These are phyloP conservation scores for Euptelea pleiosperma DNA, from an alignment of 164 flowering plant species.

Conservation along the genomic window DNA sequence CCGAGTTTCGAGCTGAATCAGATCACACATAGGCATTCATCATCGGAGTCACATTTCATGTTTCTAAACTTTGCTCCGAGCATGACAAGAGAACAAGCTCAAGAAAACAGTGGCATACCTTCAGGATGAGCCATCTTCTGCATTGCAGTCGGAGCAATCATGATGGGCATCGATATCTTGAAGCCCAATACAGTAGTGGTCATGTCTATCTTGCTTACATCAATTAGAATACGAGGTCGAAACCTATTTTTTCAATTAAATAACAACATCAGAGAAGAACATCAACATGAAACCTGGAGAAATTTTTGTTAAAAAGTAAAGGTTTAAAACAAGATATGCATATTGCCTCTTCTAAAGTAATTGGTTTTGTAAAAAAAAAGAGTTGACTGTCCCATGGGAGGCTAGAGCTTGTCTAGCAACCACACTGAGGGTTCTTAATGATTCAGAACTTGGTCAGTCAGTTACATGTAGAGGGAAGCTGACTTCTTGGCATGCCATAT, in stretches of 20 bases:
- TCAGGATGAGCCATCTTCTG: slow-evolving; percentile 96
- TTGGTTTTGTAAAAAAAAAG: no score
- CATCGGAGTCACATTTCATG: no score
- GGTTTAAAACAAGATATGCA: no score
- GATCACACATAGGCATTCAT: neutral
- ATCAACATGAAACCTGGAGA: neutral
- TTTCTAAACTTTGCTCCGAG: neutral
- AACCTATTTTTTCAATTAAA: slow-evolving; percentile 43
- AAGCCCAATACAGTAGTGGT: slow-evolving; percentile 68
- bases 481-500: no score
- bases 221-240: slow-evolving; percentile 80
- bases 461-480: no score
- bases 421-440: no score
- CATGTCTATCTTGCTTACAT: slow-evolving; percentile 80
- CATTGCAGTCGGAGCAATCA: slow-evolving; percentile 92
- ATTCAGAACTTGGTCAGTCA: no score
- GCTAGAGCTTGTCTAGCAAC: no score
- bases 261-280: slow-evolving; percentile 8
- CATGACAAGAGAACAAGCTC: slow-evolving; percentile 6
- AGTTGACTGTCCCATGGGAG: no score
- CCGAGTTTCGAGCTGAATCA: neutral
- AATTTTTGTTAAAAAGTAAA: neutral
- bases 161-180: slow-evolving; percentile 92
- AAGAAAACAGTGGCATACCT: slow-evolving; percentile 34
- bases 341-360: neutral